Base-by-base conservation (phyloP, 1,284 basidiomycete genomes). In the Lentinula novae-zelandiae region DNA sequence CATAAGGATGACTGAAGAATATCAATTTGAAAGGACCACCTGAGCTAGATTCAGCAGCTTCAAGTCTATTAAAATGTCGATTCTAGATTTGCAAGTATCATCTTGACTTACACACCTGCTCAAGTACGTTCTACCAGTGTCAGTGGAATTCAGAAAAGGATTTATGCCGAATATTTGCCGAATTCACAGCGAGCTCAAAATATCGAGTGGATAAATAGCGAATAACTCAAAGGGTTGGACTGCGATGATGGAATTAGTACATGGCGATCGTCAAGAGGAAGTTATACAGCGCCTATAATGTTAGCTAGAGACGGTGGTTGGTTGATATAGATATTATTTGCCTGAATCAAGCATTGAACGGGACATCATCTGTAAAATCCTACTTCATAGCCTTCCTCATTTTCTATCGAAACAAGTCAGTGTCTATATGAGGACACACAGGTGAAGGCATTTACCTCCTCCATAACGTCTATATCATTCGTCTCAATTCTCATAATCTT, bases 401-500 rank as follows among this genome's bases (percentile, higher is more conserved):
- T 79, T 83, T 85, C 88, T 89, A 27, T 36, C 27, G 17, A 38
- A 46, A n/a, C n/a, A 8, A 20, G n/a, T 46, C 44, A 46, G 17
- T 46, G 9, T 46, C 20, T n/a, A 17, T 4, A 12, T 17, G 49
- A 57, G 20, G 31, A 42, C 20, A 9, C 8, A n/a, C 1, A n/a
- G 7, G 15, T 44, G 17, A 27, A 53, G 66, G 31, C 57, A 61
- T 77, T 38, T 65, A 92, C 92, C 78, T 90, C 83, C 71, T 96
- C 93, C 93, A 96, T 96, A 69, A 85, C 85, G 71, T 96, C 93
- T 66, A 95, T 76, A 75, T 95, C 90, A 64, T 86, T 77, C 2
- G 93, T 95, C 71, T 90, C 87, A 65, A 96, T 92, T 46, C 90
- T 82, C 62, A 86, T 82, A 62, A 96, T 95, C 67, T 83, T 80